A percentile compares a stretch with the other conserved stretches of the same genome.
These are phyloP conservation scores for Agrocybe praecox DNA, from an alignment of 768 basidiomycete genomes.

Conservation along the genomic window DNA sequence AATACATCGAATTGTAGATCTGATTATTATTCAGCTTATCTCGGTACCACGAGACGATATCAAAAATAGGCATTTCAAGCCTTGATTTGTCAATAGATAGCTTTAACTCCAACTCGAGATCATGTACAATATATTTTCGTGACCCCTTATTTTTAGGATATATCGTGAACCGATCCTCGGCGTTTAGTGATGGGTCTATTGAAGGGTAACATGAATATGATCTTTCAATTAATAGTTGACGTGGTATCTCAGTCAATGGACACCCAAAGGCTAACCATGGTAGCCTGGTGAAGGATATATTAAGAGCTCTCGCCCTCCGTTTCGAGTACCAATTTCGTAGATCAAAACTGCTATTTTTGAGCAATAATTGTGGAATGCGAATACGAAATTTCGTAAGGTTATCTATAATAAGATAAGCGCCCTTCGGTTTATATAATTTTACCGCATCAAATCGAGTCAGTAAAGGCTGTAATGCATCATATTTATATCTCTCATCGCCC, in stretches of 20 bases:
- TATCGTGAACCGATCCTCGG: background rate
- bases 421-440: too few species aligned
- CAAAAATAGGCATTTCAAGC: background rate
- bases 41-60: constrained; percentile 2
- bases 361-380: background rate
- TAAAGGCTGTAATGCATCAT: background rate
- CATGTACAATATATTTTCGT: background rate
- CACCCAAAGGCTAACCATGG: background rate
- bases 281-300: background rate
- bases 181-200: background rate
- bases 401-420: background rate
- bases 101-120: background rate
- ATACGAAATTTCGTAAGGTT: background rate
- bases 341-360: constrained; percentile 3
- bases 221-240: background rate
- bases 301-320: background rate
- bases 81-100: background rate
- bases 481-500: background rate
- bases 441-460: background rate
- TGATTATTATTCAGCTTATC: background rate
- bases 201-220: background rate
- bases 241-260: background rate
- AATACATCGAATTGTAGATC: background rate
- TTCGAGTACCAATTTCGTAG: constrained; percentile 2
- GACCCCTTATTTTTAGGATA: background rate